Conservation (phyloP, 1,139 yeast genomes). For the Suhomyces terraborum region DNA sequence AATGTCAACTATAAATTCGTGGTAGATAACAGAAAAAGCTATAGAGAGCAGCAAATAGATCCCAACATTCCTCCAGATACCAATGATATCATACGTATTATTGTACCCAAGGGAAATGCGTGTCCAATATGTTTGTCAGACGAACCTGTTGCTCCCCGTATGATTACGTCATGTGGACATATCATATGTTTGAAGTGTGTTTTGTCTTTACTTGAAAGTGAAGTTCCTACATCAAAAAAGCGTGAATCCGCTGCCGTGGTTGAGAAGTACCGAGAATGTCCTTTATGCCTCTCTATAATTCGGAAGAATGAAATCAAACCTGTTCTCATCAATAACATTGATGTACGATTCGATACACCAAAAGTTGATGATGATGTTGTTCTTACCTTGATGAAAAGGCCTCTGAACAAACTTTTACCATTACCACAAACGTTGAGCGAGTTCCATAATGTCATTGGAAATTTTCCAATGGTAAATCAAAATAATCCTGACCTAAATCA, state of each 20-base stretch:
- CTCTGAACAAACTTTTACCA: slow-evolving; percentile 59
- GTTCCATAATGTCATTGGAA: slow-evolving; percentile 29
- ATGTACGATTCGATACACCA: slow-evolving; percentile 64
- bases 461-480: slow-evolving; percentile 34
- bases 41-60: slow-evolving; percentile 58
- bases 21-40: slow-evolving; percentile 62
- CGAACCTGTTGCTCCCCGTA: slow-evolving; percentile 86
- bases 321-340: slow-evolving; percentile 59
- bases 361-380: slow-evolving; percentile 59
- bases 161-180: slow-evolving; percentile 91
- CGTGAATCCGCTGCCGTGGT: slow-evolving; percentile 40
- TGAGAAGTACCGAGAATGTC: slow-evolving; percentile 72
- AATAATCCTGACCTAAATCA: slow-evolving; percentile 28
- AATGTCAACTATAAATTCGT: slow-evolving; percentile 86
- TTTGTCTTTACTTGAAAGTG: slow-evolving; percentile 66
- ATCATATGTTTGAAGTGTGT: slow-evolving; percentile 83
- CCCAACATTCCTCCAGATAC: slow-evolving; percentile 75
- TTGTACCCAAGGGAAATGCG: slow-evolving; percentile 70
- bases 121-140: slow-evolving; percentile 93
- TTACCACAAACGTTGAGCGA: slow-evolving; percentile 51
- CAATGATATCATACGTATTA: slow-evolving; percentile 64
- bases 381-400: slow-evolving; percentile 72
- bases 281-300: slow-evolving; percentile 75
- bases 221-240: slow-evolving; percentile 44
- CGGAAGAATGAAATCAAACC: slow-evolving; percentile 64